phyloP scores from a whole-genome alignment of 2,329 filamentous ascomycete species.

The Colletotrichum cordylinicola region DNA sequence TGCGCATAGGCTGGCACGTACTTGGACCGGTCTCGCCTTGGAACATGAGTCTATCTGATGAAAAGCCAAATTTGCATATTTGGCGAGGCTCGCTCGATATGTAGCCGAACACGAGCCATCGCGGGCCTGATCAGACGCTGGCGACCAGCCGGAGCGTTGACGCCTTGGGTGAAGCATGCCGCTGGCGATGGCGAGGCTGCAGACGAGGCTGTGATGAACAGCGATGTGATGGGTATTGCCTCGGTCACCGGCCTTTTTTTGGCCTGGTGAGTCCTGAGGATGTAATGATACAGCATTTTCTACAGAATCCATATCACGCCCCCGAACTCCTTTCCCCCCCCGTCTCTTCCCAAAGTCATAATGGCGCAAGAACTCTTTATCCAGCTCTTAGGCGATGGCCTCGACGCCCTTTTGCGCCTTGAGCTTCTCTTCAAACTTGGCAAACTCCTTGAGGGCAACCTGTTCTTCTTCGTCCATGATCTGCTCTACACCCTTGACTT shows the following conservation, averaged over 20 bases:
- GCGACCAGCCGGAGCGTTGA: not conserved
- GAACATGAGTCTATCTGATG: not conserved
- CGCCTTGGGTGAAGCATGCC: not conserved
- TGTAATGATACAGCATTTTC: slow-evolving; percentile 7
- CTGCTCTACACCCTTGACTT: slow-evolving; percentile 91
- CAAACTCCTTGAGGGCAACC: slow-evolving; percentile 85
- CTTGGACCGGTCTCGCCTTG: not conserved
- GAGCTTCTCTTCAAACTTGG: slow-evolving; percentile 89
- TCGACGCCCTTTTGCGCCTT: slow-evolving; percentile 56
- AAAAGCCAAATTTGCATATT: not conserved
- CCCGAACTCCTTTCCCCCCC: not conserved
- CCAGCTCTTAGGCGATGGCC: not conserved
- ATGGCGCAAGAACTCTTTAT: not conserved
- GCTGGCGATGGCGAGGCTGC: not conserved
- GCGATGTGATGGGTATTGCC: slow-evolving; percentile 10
- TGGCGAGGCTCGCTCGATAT: not conserved
- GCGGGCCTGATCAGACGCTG: not conserved
- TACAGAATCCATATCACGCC: not conserved
- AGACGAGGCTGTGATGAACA: not conserved
- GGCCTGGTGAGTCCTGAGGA: not conserved
- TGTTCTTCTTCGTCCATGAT: slow-evolving; percentile 93
- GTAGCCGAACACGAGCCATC: slow-evolving; percentile 1
- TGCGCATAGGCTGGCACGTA: not conserved
- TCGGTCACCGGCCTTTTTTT: not conserved
- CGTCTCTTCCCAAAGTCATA: not conserved